Conservation (phyloP, 768 basidiomycete genomes). For the Tylopilus intermedius region DNA sequence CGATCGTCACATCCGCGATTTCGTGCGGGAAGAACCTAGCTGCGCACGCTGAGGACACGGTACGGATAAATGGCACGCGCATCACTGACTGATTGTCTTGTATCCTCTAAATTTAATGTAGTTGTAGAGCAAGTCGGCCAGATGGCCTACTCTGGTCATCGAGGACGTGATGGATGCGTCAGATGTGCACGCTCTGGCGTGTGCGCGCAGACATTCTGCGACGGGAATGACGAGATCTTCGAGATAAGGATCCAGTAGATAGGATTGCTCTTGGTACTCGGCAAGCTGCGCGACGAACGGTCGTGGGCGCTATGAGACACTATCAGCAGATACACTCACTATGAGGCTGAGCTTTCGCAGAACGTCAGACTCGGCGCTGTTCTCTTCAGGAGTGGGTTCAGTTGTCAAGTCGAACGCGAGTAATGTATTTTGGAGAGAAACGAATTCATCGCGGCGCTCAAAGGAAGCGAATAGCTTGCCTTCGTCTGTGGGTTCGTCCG, state of each 20-base stretch:
- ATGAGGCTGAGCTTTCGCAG: conserved; percentile 44
- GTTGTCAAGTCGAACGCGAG: conserved; percentile 43
- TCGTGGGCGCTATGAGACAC: neutral
- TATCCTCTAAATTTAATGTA: conserved; percentile 86
- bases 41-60: conserved; percentile 33
- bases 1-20: conserved; percentile 73
- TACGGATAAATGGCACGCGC: conserved; percentile 5
- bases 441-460: conserved; percentile 58
- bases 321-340: conserved; percentile 37
- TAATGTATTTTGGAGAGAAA: conserved; percentile 46
- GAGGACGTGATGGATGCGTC: conserved; percentile 26
- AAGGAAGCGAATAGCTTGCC: conserved; percentile 50
- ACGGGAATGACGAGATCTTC: conserved; percentile 75
- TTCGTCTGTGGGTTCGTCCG: conserved; percentile 38
- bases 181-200: conserved; percentile 41
- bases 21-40: conserved; percentile 94
- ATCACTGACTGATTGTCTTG: conserved; percentile 79
- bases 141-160: conserved; percentile 40
- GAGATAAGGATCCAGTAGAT: conserved; percentile 86
- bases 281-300: conserved; percentile 51
- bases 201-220: conserved; percentile 55
- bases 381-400: conserved; percentile 41
- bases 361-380: conserved; percentile 37
- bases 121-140: conserved; percentile 65
- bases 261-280: conserved; percentile 89